These are phyloP conservation scores for Lachnellula suecica DNA, from an alignment of 2,329 filamentous ascomycete genomes.

Conservation along the genomic window DNA sequence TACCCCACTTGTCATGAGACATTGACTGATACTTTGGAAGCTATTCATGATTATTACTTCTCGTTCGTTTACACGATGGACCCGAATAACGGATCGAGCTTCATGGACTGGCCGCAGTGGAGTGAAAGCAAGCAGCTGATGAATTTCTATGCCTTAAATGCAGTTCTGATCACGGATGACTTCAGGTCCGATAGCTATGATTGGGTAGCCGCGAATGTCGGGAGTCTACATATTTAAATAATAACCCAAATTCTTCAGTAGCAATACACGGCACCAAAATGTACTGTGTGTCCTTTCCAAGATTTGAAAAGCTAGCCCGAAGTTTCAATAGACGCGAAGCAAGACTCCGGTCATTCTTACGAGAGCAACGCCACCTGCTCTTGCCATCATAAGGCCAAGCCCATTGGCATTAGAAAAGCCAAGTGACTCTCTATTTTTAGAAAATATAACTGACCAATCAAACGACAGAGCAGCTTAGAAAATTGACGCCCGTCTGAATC, in stretches of 20 bases:
- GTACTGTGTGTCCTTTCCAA: no score
- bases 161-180: conserved; percentile 43
- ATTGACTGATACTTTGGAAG: conserved; percentile 4
- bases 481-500: no score
- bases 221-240: conserved; percentile 21
- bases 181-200: conserved; percentile 46
- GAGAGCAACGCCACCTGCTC: no score
- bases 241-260: no score
- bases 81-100: conserved; percentile 53
- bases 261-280: no score
- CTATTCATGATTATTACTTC: conserved; percentile 67
- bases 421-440: no score
- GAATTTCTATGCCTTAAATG: conserved; percentile 41
- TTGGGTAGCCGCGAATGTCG: conserved; percentile 35
- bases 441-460: neutral
- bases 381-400: no score
- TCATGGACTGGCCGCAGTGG: conserved; percentile 53
- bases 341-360: no score
- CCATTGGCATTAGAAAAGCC: no score
- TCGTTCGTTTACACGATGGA: conserved; percentile 71
- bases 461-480: neutral
- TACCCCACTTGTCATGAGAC: neutral
- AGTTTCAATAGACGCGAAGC: no score
- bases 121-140: conserved; percentile 48
- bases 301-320: no score